Evolutionary conservation across 2,329 filamentous ascomycete species (phyloP).

Genomic region (Monilinia polystroma): DNA sequence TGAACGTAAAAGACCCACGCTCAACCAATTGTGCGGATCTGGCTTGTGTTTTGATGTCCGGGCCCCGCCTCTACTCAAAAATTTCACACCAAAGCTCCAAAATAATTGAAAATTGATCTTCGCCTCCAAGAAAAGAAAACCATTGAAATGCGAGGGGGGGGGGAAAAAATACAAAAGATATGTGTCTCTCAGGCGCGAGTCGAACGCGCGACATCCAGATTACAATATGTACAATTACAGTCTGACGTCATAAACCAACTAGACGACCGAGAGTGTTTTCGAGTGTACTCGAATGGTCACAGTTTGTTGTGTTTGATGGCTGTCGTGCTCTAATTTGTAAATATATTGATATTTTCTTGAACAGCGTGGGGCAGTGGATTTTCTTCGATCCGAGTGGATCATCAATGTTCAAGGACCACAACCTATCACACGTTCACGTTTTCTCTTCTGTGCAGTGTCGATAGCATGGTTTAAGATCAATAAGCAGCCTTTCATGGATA

Average conservation of each 20-base stretch:
- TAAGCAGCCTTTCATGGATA: neutral
- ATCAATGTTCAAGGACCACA: neutral
- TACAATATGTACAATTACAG: neutral
- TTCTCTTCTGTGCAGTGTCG: neutral
- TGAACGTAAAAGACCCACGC: neutral
- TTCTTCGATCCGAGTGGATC: neutral
- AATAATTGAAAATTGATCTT: no score
- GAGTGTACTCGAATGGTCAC: slow-evolving; percentile 11
- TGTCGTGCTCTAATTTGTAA: fast-evolving
- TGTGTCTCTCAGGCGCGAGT: slow-evolving; percentile 18
- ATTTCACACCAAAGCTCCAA: neutral
- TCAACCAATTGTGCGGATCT: neutral
- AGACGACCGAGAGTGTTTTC: slow-evolving; percentile 18
- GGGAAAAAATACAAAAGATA: neutral
- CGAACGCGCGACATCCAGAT: slow-evolving; percentile 18
- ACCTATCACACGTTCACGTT: neutral
- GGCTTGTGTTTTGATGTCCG: neutral
- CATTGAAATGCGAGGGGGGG: neutral
- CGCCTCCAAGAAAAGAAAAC: no score
- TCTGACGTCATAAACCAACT: slow-evolving; percentile 1
- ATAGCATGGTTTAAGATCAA: no score
- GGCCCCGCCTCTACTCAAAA: neutral
- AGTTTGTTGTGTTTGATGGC: slow-evolving; percentile 19
- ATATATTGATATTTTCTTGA: neutral
- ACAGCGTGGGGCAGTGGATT: neutral